Evolutionary conservation across 2,329 filamentous ascomycete species (phyloP), one percentile per base, ranked within the genome.

Genomic region (Zarea fungicola): DNA sequence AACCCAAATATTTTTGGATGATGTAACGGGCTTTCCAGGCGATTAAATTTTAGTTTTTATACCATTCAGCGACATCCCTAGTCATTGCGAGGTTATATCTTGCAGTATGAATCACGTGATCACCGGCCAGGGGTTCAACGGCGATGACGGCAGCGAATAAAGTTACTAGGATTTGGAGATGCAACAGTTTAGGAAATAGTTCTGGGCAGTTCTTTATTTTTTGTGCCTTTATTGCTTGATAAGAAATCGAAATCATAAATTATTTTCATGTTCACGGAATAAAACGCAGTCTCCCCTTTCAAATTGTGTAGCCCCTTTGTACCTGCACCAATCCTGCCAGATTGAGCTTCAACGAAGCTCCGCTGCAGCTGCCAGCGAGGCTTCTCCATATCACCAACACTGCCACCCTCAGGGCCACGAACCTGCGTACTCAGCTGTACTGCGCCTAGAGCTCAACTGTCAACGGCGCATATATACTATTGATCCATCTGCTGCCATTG

Each of bases 271-370:
- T n/a, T n/a, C n/a, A n/a, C n/a, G n/a, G n/a, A n/a, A n/a, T n/a
- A n/a, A n/a, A n/a, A n/a, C n/a, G n/a, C n/a, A n/a, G n/a, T 14
- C 14, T 34, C 35, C 19, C 25, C 36, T 47, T 40, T 21, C 19
- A 29, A 8, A 23, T n/a, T 4, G n/a, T n/a, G n/a, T n/a, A 35
- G 22, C 26, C 44, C 43, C 44, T 25, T n/a, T n/a, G n/a, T n/a
- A n/a, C n/a, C n/a, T 18, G 44, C 26, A 21, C 45, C 28, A n/a
- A 23, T 48, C 11, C 22, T 11, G 23, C 23, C 31, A n/a, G n/a
- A n/a, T n/a, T 36, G 31, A 49, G 46, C 46, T 42, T 49, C 46
- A 41, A 31, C 28, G n/a, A 23, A 49, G 46, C 37, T 42, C 37
- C 29, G 46, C 46, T n/a, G n/a, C 23, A 42, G 46, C 46, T 42